Base-by-base conservation (phyloP, 306 rosid genomes). In the Quillaja saponaria region DNA sequence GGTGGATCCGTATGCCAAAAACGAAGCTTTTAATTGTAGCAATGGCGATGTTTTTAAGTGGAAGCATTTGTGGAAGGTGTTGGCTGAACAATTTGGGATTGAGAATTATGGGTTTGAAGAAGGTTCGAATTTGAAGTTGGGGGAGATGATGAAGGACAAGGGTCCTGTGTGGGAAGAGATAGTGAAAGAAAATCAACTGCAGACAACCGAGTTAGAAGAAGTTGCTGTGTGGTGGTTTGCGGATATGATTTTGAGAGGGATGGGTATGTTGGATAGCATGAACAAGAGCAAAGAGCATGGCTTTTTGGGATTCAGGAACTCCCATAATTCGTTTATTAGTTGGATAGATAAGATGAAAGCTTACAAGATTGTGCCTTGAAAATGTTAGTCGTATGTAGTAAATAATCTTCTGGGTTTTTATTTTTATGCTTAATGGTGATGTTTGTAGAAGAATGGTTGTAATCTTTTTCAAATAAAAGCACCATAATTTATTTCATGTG, bases 221-320 rank as follows among this genome's bases (percentile, higher is more conserved):
- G 72, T 84, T 54, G 88, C 69, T 16, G 65, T 40, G 0, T 87
- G 88, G 95, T 84, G 86, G 88, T 71, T 80, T 78, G 75, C 6
- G 8, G 95, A 82, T 63, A 0, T 51, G 3, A 12, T 49, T 0
- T 38, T 87, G 1, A 37, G 74, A 7, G 59, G 1, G 8, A 69
- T 14, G 1, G 66, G 51, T 0, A 0, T 21, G 20, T 16, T 82
- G 11, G 86, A 75, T 17, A 71, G 74, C 53, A 78, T 84, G 91
- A 87, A 82, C 72, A 82, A 84, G 74, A 63, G 88, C 9, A 84
- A 84, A 48, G 84, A 84, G 16, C 89, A 84, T 63, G 91, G 95
- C 0, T 87, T 82, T 61, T 58, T 80, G 64, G 91, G 95, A 1
- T 87, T 84, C 59, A 78, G 91, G 50, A 87, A 87, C 79, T 80